Evolutionary conservation across 2,329 filamentous ascomycete species (phyloP), one percentile per base, ranked within the genome.

Genomic region (Cladosporium sp.): DNA sequence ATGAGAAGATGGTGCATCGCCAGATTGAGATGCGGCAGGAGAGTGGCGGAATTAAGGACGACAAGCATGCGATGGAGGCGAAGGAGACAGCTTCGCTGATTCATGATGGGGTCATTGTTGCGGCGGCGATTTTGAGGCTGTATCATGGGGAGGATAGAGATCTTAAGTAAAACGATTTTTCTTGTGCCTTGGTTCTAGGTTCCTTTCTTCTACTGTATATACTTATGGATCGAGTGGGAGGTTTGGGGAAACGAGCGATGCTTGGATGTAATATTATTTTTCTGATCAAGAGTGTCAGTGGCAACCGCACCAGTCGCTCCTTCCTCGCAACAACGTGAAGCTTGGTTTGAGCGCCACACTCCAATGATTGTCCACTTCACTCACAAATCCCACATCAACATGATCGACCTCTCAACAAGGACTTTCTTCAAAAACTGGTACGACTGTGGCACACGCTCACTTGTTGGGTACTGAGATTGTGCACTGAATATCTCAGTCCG

Each of bases 131-230:
- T 58, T 66, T 79, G 71, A 71, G 83, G 63, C 76, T 86, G 60
- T 85, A 86, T 67, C 77, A 81, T 60, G 80, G 78, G 54, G 83
- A 84, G 49, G 80, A 85, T 66, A 79, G 82, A 60, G 75, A 75
- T 48, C 75, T 81, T 67, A 68, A 70, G 28, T 71, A 60, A 46
- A 43, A 46, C 2, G n/a, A 43, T 7, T 11, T 46, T 46, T 21
- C 39, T 21, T 46, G n/a, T 46, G 39, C 39, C 39, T 13, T 46
- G 21, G 6, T 21, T 46, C 10, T n/a, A 8, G 18, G 8, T 10
- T 21, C 3, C 13, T 5, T 23, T 39, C 5, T 18, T 18, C 5
- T 3, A 1, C 3, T 36, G 16, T 36, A 3, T 36, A 6, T 36
- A 1, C 1, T 5, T 3, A 13, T 39, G 14, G 34, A 39, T 18